Percentiles rank a stretch among this genome's conserved stretches.
Evolutionary conservation across 441 rosid species (phyloP).

Genomic region (Adansonia grandidieri): DNA sequence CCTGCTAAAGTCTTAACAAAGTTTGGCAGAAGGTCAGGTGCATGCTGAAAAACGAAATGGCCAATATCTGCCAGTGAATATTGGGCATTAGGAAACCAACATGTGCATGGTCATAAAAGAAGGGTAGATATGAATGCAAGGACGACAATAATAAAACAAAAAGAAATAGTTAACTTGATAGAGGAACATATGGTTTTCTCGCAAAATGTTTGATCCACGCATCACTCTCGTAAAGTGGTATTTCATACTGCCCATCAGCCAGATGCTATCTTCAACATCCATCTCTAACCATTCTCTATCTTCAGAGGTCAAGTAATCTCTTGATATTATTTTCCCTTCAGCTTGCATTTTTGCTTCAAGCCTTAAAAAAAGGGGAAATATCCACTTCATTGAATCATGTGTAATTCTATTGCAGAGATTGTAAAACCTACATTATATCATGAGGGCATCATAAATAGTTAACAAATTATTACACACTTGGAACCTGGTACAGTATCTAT

Average conservation of each 20-base stretch:
- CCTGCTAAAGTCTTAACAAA: slow-evolving; percentile 1
- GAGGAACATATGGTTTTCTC: slow-evolving; percentile 70
- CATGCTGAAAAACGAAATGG: background rate
- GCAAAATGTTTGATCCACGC: slow-evolving; percentile 77
- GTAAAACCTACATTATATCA: slow-evolving; percentile 13
- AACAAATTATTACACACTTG: slow-evolving; percentile 50
- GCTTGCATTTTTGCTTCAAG: slow-evolving; percentile 92
- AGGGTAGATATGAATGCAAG: background rate
- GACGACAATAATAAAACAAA: background rate
- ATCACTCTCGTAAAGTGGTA: slow-evolving; percentile 76
- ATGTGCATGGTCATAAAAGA: background rate
- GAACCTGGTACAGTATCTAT: slow-evolving; percentile 89
- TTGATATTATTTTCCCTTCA: slow-evolving; percentile 73
- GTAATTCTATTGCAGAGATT: slow-evolving; percentile 16
- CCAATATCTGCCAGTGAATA: background rate
- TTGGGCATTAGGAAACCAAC: background rate
- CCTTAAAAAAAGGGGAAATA: slow-evolving; percentile 41
- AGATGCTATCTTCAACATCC: slow-evolving; percentile 86
- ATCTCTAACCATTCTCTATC: slow-evolving; percentile 90
- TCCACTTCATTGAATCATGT: slow-evolving; percentile 19
- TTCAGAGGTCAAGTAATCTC: slow-evolving; percentile 83
- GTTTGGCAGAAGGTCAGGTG: background rate
- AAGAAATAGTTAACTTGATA: slow-evolving; percentile 14
- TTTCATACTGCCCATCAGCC: slow-evolving; percentile 52
- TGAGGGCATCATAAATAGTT: background rate